These are phyloP conservation scores for Tarenaya hassleriana DNA, from an alignment of 345 rosid genomes.

Conservation along the genomic window DNA sequence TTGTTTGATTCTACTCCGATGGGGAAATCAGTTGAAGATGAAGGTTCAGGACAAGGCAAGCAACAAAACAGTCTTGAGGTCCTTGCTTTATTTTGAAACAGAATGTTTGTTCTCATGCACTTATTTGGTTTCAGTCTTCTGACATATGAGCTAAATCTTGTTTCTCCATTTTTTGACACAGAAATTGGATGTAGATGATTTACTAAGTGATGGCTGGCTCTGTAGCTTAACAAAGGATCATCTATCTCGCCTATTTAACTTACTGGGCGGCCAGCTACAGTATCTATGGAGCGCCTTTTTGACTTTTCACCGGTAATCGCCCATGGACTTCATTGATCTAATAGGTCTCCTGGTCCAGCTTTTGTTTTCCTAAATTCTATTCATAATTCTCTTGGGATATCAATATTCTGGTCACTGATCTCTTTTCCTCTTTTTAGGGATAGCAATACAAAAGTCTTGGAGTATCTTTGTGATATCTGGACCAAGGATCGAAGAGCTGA, in stretches of 20 bases:
- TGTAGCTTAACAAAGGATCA: constrained; percentile 43
- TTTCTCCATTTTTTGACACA: constrained; percentile 32
- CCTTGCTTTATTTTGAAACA: constrained; percentile 39
- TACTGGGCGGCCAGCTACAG: constrained; percentile 56
- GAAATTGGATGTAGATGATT: constrained; percentile 39
- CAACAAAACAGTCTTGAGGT: constrained; percentile 75
- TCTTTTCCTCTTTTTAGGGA: constrained; percentile 44
- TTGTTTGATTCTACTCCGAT: constrained; percentile 33
- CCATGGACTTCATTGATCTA: not conserved
- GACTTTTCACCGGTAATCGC: constrained; percentile 72
- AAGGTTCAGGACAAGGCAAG: constrained; percentile 51
- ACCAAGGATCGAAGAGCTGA: constrained; percentile 77
- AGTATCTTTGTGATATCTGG: constrained; percentile 66
- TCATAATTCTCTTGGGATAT: not conserved
- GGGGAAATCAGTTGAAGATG: constrained; percentile 34
- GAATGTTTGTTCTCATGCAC: constrained; percentile 4
- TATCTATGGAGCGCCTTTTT: constrained; percentile 75
- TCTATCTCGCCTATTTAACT: constrained; percentile 42
- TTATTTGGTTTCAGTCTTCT: constrained; percentile 4
- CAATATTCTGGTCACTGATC: constrained; percentile 5
- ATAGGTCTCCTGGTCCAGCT: not conserved
- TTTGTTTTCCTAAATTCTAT: constrained; percentile 1
- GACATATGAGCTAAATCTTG: constrained; percentile 6
- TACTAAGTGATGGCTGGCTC: constrained; percentile 38
- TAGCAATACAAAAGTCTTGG: constrained; percentile 52